A percentile compares a stretch with the other conserved stretches of the same genome.
These are phyloP conservation scores for Gynostemma pentaphyllum DNA, from an alignment of 306 rosid genomes.

Conservation along the genomic window DNA sequence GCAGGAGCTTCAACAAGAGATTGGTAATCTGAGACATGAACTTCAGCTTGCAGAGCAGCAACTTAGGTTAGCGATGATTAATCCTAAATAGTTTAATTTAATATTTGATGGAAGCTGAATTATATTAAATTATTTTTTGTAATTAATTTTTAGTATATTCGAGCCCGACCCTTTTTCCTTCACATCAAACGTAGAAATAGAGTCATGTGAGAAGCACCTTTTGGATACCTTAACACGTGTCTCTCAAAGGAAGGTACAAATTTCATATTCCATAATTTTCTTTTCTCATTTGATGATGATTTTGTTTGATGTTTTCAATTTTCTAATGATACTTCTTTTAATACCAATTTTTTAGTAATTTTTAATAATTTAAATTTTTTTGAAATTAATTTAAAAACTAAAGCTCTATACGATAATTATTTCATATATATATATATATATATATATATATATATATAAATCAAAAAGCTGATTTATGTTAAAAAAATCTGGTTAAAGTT, in stretches of 20 bases:
- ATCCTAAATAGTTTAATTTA: not conserved
- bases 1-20: constrained; percentile 71
- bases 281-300: too few species aligned
- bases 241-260: constrained; percentile 58
- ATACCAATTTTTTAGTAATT: too few species aligned
- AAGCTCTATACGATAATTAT: too few species aligned
- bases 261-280: not conserved
- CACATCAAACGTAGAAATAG: constrained; percentile 51
- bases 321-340: too few species aligned
- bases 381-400: too few species aligned
- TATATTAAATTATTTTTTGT: not conserved
- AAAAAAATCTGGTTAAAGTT: too few species aligned
- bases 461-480: too few species aligned
- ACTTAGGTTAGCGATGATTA: constrained; percentile 34
- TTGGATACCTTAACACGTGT: constrained; percentile 54
- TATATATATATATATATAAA: too few species aligned
- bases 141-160: constrained; percentile 27
- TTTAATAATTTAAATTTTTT: too few species aligned
- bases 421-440: too few species aligned
- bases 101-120: not conserved
- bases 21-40: constrained; percentile 53
- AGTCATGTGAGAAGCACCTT: constrained; percentile 48
- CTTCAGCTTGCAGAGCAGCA: constrained; percentile 73
- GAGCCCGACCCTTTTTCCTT: constrained; percentile 65
- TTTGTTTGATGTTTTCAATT: too few species aligned